Base-by-base conservation (phyloP, 495 filamentous ascomycete genomes). In the Xylaria nigripes region DNA sequence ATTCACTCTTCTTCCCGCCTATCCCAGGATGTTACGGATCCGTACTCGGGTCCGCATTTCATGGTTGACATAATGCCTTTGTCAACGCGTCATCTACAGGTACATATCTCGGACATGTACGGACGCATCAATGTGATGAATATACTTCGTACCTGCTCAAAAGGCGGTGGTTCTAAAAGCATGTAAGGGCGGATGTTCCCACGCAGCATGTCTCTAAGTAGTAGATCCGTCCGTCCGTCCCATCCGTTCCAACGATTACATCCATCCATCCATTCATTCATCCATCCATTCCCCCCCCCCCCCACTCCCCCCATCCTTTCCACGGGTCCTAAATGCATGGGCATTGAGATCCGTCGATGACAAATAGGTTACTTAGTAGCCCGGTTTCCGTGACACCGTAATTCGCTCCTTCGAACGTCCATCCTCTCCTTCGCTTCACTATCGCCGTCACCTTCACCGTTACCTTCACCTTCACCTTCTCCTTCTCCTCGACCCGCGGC, bases 311-410 rank as follows among this genome's bases (percentile, higher is more conserved):
- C 27, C 15, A 3, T 25, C 24, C 25, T 43, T 34, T 45, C 41
- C 36, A 23, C 44, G 51, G 51, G 12, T 40, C 36, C 2, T 12
- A 19, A 40, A 54, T 41, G 44, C 29, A 47, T 41, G 23, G 34
- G 13, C 45, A 44, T 54, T 54, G 51, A 54, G 44, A 48, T 48
- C 51, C 51, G 51, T 22, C 25, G 12, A 34, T 53, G 19, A 15
- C 29, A 53, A n/a, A n/a, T n/a, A n/a, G n/a, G n/a, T n/a, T n/a
- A n/a, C n/a, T n/a, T n/a, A n/a, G n/a, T n/a, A n/a, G n/a, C n/a
- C n/a, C n/a, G n/a, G n/a, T n/a, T n/a, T n/a, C n/a, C n/a, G n/a
- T n/a, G n/a, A n/a, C n/a, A n/a, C n/a, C n/a, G n/a, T n/a, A n/a
- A n/a, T n/a, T n/a, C n/a, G n/a, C n/a, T n/a, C n/a, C n/a, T n/a